These are phyloP conservation scores for Fraxinus angustifolia DNA, from an alignment of 305 asterid genomes.

Conservation along the genomic window DNA sequence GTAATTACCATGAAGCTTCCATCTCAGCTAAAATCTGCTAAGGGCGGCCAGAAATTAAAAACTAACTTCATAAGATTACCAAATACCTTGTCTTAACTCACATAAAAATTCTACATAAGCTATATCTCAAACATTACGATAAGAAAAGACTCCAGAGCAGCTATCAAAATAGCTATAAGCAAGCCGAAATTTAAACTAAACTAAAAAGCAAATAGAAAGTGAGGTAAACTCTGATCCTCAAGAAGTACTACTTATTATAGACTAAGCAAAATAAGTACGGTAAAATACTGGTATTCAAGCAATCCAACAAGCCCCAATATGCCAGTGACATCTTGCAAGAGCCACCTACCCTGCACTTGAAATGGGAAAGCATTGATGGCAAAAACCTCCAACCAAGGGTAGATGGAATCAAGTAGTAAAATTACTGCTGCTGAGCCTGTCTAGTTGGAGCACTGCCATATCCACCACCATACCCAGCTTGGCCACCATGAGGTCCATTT, in stretches of 20 bases:
- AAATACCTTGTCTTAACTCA: slow-evolving; percentile 28
- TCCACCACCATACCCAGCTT: slow-evolving; percentile 56
- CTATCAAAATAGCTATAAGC: slow-evolving; percentile 42
- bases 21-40: slow-evolving; percentile 25
- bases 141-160: slow-evolving; percentile 40
- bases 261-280: slow-evolving; percentile 43
- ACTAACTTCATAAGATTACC: slow-evolving; percentile 19
- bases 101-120: slow-evolving; percentile 32
- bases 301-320: slow-evolving; percentile 50
- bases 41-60: slow-evolving; percentile 13
- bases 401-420: slow-evolving; percentile 15
- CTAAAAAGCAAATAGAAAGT: slow-evolving; percentile 36
- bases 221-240: slow-evolving; percentile 42
- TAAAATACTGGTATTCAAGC: slow-evolving; percentile 45
- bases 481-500: slow-evolving; percentile 48
- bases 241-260: slow-evolving; percentile 51
- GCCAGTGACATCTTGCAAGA: slow-evolving; percentile 44
- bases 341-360: slow-evolving; percentile 40
- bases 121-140: slow-evolving; percentile 48
- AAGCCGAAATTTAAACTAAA: slow-evolving; percentile 52
- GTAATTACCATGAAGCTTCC: slow-evolving; percentile 10
- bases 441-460: slow-evolving; percentile 51
- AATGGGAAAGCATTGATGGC: slow-evolving; percentile 25
- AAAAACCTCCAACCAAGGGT: slow-evolving; percentile 29
- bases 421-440: slow-evolving; percentile 60